A percentile compares a stretch with the other conserved stretches of the same genome.
Evolutionary conservation across 371 early-diverging fungal genomes (phyloP).

Genomic region (Syncephalis plumigaleata): DNA sequence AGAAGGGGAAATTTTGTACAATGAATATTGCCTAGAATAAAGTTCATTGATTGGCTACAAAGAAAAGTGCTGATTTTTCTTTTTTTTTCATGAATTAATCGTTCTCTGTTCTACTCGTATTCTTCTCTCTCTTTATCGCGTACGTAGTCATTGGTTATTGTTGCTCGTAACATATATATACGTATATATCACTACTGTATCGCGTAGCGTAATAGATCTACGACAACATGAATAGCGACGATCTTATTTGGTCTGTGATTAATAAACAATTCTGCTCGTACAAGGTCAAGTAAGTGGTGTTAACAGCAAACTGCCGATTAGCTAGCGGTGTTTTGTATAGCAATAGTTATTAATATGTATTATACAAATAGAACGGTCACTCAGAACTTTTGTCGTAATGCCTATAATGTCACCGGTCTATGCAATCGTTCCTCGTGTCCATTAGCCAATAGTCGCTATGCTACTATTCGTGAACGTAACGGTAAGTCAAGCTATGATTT

Average conservation of each 20-base stretch:
- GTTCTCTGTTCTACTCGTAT: no score
- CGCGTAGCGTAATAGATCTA: not conserved
- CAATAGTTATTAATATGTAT: not conserved
- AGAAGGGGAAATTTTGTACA: no score
- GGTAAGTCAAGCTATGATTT: constrained; percentile 28
- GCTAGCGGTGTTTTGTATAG: constrained; percentile 8
- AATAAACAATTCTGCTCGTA: constrained; percentile 87
- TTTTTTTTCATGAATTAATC: no score
- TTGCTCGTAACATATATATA: no score
- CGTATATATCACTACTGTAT: no score
- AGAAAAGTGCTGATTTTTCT: no score
- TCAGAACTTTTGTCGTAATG: constrained; percentile 91
- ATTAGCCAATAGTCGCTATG: constrained; percentile 95
- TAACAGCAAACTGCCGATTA: not conserved
- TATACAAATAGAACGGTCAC: constrained; percentile 41
- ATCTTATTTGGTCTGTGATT: constrained; percentile 87
- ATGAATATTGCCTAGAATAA: no score
- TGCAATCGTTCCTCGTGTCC: constrained; percentile 97
- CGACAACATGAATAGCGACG: constrained; percentile 13
- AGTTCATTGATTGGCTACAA: no score
- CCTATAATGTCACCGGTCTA: constrained; percentile 96
- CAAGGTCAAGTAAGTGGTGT: constrained; percentile 73
- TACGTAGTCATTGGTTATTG: no score
- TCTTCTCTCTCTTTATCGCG: no score
- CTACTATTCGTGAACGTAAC: constrained; percentile 88